phyloP scores from a whole-genome alignment of 495 filamentous ascomycete species.

The Bathelium albidoporum region DNA sequence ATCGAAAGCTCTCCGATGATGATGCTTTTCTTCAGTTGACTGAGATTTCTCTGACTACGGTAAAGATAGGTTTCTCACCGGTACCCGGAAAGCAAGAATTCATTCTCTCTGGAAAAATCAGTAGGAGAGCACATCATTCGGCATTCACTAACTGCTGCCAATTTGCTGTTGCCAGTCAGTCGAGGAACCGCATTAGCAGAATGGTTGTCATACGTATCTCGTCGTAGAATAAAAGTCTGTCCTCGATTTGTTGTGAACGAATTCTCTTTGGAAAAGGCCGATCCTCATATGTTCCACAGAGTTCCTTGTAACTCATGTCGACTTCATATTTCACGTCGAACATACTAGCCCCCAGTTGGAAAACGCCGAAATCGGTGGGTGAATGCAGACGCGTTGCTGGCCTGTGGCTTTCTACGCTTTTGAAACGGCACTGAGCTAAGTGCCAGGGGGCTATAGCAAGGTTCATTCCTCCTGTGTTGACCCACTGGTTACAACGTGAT shows the following conservation, averaged over 20 bases:
- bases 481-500: too few relatives aligned
- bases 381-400: too few relatives aligned
- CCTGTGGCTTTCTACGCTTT: too few relatives aligned
- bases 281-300: neutral
- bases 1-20: too few relatives aligned
- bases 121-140: neutral
- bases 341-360: neutral
- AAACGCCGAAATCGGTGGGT: too few relatives aligned
- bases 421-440: too few relatives aligned
- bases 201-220: neutral
- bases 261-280: neutral
- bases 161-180: neutral
- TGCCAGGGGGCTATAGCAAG: too few relatives aligned
- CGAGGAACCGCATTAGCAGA: neutral
- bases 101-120: neutral
- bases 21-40: too few relatives aligned
- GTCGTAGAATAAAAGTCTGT: neutral
- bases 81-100: constrained; percentile 11
- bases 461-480: too few relatives aligned
- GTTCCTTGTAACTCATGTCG: neutral
- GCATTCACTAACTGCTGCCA: neutral
- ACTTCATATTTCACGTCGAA: neutral
- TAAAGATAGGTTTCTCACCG: neutral
- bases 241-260: neutral
- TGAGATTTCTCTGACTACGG: too few relatives aligned